A percentile compares a stretch with the other conserved stretches of the same genome.
Conservation (phyloP, 768 basidiomycete genomes). For the Panaeolus cyanescens region DNA sequence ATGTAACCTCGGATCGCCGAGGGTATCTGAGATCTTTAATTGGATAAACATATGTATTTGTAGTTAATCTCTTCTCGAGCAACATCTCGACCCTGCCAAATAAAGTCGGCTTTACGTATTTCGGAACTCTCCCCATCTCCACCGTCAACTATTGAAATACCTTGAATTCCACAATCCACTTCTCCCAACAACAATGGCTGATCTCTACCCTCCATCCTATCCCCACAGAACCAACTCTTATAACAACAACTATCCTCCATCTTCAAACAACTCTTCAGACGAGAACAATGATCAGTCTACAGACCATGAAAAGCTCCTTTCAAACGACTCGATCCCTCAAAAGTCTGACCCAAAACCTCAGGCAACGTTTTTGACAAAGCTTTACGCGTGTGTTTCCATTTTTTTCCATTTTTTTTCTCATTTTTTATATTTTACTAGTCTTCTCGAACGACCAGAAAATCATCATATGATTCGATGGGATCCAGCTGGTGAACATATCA, state of each 20-base stretch:
- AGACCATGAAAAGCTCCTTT: conserved; percentile 40
- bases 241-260: conserved; percentile 35
- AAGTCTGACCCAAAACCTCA: conserved; percentile 83
- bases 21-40: conserved; percentile 35
- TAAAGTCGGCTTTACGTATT: conserved; percentile 40
- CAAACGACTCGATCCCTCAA: conserved; percentile 40
- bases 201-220: conserved; percentile 54
- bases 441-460: conserved; percentile 89
- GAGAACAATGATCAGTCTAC: conserved; percentile 41
- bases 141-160: conserved; percentile 36
- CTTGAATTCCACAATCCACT: conserved; percentile 18
- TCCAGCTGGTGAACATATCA: conserved; percentile 90
- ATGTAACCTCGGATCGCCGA: conserved; percentile 57
- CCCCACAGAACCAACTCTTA: conserved; percentile 20
- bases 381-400: conserved; percentile 78
- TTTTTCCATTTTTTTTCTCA: conserved; percentile 12
- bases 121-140: conserved; percentile 47
- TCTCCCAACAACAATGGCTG: conserved; percentile 48
- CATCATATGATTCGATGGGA: conserved; percentile 98
- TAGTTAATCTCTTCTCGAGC: conserved; percentile 8
- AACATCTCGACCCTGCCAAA: conserved; percentile 19
- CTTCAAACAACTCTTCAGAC: conserved; percentile 24
- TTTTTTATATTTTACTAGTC: conserved; percentile 41
- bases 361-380: conserved; percentile 95
- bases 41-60: conserved; percentile 18